Conservation (phyloP, 2,329 filamentous ascomycete species). For the Arthroderma sp. region DNA sequence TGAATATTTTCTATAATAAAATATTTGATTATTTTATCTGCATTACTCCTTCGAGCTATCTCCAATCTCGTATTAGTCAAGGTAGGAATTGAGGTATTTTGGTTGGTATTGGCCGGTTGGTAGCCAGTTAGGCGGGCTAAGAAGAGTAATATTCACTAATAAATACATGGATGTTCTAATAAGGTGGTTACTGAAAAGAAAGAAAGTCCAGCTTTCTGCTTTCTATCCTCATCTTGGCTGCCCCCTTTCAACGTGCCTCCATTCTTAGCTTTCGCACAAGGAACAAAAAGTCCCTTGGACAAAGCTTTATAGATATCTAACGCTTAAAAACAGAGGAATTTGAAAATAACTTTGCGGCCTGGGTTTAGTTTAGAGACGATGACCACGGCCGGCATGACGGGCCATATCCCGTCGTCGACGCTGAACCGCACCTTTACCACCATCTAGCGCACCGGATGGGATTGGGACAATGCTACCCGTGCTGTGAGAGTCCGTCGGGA, state of each 20-base stretch:
- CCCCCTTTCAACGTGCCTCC: background rate
- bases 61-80: no score
- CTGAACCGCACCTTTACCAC: slow-evolving; percentile 5
- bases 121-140: background rate
- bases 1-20: no score
- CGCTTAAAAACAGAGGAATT: background rate
- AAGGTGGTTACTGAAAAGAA: background rate
- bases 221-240: background rate
- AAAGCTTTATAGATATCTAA: background rate
- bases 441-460: background rate
- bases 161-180: background rate
- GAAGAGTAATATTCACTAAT: background rate
- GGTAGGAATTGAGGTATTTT: no score
- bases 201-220: background rate
- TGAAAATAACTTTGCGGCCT: background rate
- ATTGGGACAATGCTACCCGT: slow-evolving; percentile 8
- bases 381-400: background rate
- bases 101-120: no score
- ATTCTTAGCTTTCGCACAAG: background rate
- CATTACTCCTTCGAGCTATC: no score
- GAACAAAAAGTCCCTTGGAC: background rate
- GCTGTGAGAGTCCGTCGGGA: background rate
- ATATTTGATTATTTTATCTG: no score
- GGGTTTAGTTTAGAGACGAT: background rate
- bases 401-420: slow-evolving; percentile 3